phyloP scores from a whole-genome alignment of 305 asterid species.

The Coffea humblotiana region DNA sequence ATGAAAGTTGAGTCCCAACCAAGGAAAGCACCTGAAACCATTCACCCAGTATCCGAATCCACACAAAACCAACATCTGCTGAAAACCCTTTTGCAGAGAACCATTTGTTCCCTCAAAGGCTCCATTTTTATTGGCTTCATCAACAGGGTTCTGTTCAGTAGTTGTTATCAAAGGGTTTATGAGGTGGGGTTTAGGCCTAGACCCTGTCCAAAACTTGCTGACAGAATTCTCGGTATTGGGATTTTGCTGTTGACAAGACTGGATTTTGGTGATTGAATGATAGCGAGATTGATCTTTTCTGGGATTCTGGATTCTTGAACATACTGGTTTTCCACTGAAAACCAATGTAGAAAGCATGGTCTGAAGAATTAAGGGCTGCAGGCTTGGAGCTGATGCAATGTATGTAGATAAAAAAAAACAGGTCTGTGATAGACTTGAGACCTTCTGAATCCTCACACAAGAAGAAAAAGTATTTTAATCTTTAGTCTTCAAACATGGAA shows the following conservation, averaged over 20 bases:
- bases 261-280: conserved; percentile 19
- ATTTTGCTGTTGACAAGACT: conserved; percentile 34
- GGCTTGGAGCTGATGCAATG: not conserved
- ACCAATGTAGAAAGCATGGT: conserved; percentile 46
- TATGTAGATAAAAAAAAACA: not conserved
- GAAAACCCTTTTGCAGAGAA: conserved; percentile 36
- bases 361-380: conserved; percentile 5
- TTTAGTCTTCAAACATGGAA: not conserved
- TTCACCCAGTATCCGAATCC: conserved; percentile 84
- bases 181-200: conserved; percentile 26
- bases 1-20: conserved; percentile 79
- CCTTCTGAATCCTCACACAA: conserved; percentile 12
- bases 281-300: conserved; percentile 21
- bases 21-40: conserved; percentile 88
- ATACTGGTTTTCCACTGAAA: conserved; percentile 28
- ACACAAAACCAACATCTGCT: conserved; percentile 59
- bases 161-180: conserved; percentile 28
- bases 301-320: conserved; percentile 23
- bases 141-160: conserved; percentile 33
- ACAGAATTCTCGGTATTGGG: conserved; percentile 23
- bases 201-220: conserved; percentile 29
- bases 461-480: conserved; percentile 7
- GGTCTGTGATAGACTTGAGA: not conserved
- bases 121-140: conserved; percentile 23
- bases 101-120: conserved; percentile 34